Base-by-base conservation (phyloP, 2,329 filamentous ascomycete species). In the Xylariaceae sp. region DNA sequence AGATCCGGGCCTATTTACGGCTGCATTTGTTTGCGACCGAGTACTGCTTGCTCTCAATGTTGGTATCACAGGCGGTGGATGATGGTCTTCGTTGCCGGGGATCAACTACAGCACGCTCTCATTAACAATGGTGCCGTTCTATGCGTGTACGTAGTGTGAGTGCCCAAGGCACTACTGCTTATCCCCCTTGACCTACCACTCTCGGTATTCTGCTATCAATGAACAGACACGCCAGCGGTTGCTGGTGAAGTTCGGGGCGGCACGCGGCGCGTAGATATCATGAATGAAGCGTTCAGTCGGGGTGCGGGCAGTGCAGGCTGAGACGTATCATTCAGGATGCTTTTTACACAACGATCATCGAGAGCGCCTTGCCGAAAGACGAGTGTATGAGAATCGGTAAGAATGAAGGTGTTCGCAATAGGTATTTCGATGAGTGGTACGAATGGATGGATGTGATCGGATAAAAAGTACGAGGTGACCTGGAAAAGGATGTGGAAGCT, bases 111-210 rank as follows among this genome's bases (percentile, higher is more conserved):
- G 23, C 23, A 30, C 23, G 23, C 23, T 30, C 23, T 30, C 23
- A 30, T 30, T 30, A 30, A 30, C 5, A 30, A 4, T 30, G 23
- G 23, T 30, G 23, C 23, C 39, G 53, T 13, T 3, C 13, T 42
- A 42, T 42, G 37, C 5, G 37, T 42, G 9, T 42, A 30, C 23
- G 23, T 30, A n/a, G 42, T 45, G 42, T 42, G 13, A n/a, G 53
- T 59, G 62, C 59, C 62, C 62, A 63, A 63, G 23, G 56, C 62
- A 63, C 59, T 56, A 58, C 56, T 44, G 35, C 55, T 18, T 60
- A 35, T 48, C 48, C 39, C 44, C 51, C 42, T 45, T n/a, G 13
- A 45, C 13, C 45, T 18, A 10, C 56, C 45, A 10, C 53, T 54
- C 44, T 47, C 39, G 47, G 4, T 47, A 48, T 60, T 18, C 52